phyloP scores from a whole-genome alignment of 2,329 filamentous ascomycete species.

The Fusarium liriodendri region DNA sequence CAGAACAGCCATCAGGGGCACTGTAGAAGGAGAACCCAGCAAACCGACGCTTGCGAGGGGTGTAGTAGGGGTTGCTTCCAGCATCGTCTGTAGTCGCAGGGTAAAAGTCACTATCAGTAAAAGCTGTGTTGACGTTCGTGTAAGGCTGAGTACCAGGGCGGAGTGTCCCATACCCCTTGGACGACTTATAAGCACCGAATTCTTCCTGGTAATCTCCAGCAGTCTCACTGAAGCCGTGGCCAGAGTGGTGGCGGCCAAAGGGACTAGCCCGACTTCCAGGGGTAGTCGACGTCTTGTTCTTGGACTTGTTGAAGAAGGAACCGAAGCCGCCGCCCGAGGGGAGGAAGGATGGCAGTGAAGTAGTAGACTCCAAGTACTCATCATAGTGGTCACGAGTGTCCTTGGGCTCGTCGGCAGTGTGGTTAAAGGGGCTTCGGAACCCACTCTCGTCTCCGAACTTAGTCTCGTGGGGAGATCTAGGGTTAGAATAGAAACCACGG shows the following conservation, averaged over 20 bases:
- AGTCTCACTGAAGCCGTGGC: conserved; percentile 33
- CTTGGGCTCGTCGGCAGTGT: not conserved
- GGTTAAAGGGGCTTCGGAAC: conserved; percentile 2
- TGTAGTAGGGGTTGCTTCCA: conserved; percentile 50
- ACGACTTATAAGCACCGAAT: conserved; percentile 34
- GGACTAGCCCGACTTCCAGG: conserved; percentile 6
- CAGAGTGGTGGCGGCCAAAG: not conserved
- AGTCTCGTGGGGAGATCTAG: not conserved
- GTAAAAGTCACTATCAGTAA: conserved; percentile 22
- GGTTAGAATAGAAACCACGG: conserved; percentile 22
- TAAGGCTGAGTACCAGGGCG: conserved; percentile 23
- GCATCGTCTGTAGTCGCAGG: conserved; percentile 19
- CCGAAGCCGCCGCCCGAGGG: conserved; percentile 33
- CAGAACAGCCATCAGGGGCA: conserved; percentile 17
- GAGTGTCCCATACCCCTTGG: conserved; percentile 19
- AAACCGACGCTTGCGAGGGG: conserved; percentile 38
- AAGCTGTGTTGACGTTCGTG: conserved; percentile 18
- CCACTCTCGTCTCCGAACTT: not conserved
- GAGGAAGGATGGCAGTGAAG: conserved; percentile 29
- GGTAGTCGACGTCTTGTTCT: conserved; percentile 10
- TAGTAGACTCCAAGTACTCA: conserved; percentile 14
- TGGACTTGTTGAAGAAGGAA: conserved; percentile 38
- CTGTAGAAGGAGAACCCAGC: conserved; percentile 15
- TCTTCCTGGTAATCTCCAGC: conserved; percentile 43
- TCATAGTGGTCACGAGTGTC: not conserved